Base-by-base conservation (phyloP, 805 yeast genomes). In the Yarrowia osloensis region DNA sequence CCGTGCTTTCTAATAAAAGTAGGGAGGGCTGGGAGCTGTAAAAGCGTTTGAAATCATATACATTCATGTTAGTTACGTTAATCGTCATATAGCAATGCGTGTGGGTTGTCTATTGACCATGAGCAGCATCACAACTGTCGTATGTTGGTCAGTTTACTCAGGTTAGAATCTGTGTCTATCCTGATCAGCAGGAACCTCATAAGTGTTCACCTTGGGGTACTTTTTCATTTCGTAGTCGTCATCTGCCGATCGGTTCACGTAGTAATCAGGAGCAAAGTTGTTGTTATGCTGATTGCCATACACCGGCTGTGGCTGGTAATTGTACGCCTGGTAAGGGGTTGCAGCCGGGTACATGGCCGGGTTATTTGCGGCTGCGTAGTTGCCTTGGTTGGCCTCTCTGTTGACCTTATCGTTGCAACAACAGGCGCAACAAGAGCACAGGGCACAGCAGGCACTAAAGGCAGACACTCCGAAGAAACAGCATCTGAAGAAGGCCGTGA, bases 401-500 rank as follows among this genome's bases (percentile, higher is more conserved):
- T 42, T 42, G 21, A 24, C 13, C 24, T 61, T 46, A 19, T 55
- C 67, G 17, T 39, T 59, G 17, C 54, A 46, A 12, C 59, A 54
- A 21, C 68, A 67, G 42, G 67, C 21, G 40, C 81, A 73, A 17
- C 75, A 70, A 69, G 82, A 80, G 71, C 87, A 82, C 76, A 86
- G 81, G 80, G 86, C 81, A 75, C 86, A 74, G 74, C 87, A 80
- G 73, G 82, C 76, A 70, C 78, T 69, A 72, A 85, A 71, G 70
- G 88, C 77, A 69, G 77, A 78, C 3, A 84, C 86, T 72, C 90
- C 88, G 70, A 85, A 85, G 72, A 85, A 82, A 37, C 82, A 69
- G 71, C 90, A 86, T 62, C 86, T 82, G 61, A 87, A 70, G 1
- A 90, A 26, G 0, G 85, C 82, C 15, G 83, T 79, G 1, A 88